Conservation (phyloP, 1,284 basidiomycete genomes). For the Microbotryum lychnidis-dioicae region DNA sequence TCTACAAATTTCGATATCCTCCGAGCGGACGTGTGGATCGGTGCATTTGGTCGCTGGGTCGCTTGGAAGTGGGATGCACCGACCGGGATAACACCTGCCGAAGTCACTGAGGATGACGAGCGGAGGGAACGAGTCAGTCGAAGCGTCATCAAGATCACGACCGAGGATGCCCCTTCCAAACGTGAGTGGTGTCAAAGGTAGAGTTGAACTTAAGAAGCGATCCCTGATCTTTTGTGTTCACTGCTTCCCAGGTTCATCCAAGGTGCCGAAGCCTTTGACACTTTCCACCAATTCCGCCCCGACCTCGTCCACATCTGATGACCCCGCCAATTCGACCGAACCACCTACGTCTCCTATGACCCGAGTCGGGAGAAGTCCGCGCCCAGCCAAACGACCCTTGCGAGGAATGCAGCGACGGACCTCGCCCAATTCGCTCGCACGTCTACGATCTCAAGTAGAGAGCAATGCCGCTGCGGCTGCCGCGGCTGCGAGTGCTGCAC, state of each 20-base stretch:
- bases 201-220: background rate
- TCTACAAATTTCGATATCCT: constrained; percentile 8
- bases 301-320: background rate
- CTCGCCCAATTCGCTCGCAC: constrained; percentile 28
- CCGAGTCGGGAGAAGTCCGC: background rate
- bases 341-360: constrained; percentile 5
- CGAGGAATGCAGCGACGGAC: constrained; percentile 33
- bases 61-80: constrained; percentile 22
- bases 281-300: background rate
- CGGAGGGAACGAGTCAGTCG: constrained; percentile 19
- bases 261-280: background rate
- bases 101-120: constrained; percentile 22
- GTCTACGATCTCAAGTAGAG: constrained; percentile 7
- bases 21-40: constrained; percentile 28
- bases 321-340: background rate
- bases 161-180: constrained; percentile 20
- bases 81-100: background rate
- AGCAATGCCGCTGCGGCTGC: constrained; percentile 12
- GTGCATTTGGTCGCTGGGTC: constrained; percentile 34
- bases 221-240: too few species aligned
- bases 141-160: constrained; percentile 21
- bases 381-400: constrained; percentile 27
- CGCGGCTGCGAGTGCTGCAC: constrained; percentile 1
- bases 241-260: background rate
- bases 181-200: constrained; percentile 7